These are phyloP conservation scores for Phytophthora uliginosa DNA, from an alignment of 352 stramenopile genomes.

Conservation along the genomic window DNA sequence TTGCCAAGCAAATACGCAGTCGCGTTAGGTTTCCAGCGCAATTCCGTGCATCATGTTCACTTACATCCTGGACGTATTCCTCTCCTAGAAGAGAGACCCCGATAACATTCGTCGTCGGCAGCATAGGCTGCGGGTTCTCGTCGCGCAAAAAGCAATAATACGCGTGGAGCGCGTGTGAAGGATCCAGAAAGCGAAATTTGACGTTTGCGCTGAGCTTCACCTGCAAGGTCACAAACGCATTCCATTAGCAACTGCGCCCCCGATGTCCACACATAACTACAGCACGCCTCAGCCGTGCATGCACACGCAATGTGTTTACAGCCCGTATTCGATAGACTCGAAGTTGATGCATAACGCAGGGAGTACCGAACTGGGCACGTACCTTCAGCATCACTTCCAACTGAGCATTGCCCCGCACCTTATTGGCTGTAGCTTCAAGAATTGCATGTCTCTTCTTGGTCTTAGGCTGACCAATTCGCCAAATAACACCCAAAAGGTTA, in stretches of 20 bases:
- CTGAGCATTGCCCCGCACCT: slow-evolving; percentile 46
- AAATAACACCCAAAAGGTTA: background rate
- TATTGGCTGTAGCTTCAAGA: slow-evolving; percentile 55
- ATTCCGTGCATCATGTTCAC: slow-evolving; percentile 3
- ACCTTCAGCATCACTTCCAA: slow-evolving; percentile 65
- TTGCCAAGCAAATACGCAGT: background rate
- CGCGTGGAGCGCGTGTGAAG: slow-evolving; percentile 39
- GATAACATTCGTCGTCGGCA: slow-evolving; percentile 1
- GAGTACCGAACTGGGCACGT: background rate
- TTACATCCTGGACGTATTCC: slow-evolving; percentile 51
- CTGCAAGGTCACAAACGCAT: slow-evolving; percentile 20
- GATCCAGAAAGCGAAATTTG: slow-evolving; percentile 51
- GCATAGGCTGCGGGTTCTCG: slow-evolving; percentile 30
- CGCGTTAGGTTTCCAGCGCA: background rate
- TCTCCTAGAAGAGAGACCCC: slow-evolving; percentile 43
- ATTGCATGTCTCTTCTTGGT: slow-evolving; percentile 56
- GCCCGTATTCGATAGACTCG: background rate
- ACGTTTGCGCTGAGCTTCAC: slow-evolving; percentile 48
- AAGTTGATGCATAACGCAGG: background rate
- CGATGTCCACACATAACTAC: background rate
- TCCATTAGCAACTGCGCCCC: background rate
- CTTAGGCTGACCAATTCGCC: slow-evolving; percentile 35
- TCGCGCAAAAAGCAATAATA: slow-evolving; percentile 66
- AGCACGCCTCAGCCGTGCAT: background rate
- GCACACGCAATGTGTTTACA: background rate